Conservation (phyloP, 768 basidiomycete species). For the Mycena galericulata region DNA sequence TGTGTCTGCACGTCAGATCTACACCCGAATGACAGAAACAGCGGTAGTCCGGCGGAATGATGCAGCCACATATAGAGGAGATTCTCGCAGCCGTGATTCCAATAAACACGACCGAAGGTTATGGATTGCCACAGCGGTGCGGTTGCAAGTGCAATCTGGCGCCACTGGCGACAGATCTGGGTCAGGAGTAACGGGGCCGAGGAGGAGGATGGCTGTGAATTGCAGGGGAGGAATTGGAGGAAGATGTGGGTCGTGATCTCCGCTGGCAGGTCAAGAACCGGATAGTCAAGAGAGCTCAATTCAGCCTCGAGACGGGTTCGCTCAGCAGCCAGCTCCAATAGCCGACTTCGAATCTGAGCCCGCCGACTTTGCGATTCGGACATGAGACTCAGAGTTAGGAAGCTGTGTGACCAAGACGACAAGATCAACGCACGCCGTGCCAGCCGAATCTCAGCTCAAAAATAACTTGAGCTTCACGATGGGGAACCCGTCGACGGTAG, state of each 20-base stretch:
- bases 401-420: too few species aligned
- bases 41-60: neutral
- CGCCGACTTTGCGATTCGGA: too few species aligned
- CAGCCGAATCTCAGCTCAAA: too few species aligned
- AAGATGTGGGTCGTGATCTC: constrained; percentile 1
- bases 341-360: too few species aligned
- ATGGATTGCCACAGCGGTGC: constrained; percentile 5
- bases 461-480: too few species aligned
- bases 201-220: neutral
- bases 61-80: constrained; percentile 3
- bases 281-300: neutral
- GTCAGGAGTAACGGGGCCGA: neutral
- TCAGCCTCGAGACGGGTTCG: too few species aligned
- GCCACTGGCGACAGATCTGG: neutral
- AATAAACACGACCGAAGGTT: neutral
- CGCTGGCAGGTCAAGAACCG: neutral
- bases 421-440: too few species aligned
- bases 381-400: too few species aligned
- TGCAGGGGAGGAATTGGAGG: neutral
- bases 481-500: too few species aligned
- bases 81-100: neutral
- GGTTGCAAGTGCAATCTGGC: neutral
- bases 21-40: neutral
- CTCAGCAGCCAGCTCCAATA: too few species aligned
- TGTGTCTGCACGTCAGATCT: neutral